Evolutionary conservation across 768 basidiomycete species (phyloP).

Genomic region (Lentinula sp.): DNA sequence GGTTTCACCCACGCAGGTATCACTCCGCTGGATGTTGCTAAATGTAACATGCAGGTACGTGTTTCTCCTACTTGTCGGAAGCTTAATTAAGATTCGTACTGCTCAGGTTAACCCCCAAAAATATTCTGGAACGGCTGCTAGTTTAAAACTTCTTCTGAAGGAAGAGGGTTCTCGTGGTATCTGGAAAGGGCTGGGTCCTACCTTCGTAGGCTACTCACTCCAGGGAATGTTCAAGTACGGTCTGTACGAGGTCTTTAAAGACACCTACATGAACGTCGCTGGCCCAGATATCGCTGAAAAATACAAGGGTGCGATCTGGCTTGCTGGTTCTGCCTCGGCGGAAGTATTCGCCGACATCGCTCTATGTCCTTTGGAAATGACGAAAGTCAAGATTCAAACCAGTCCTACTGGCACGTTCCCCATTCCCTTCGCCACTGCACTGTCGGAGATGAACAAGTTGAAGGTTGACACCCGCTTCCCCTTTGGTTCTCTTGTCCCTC

Average conservation of each 20-base stretch:
- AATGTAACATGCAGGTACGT: constrained; percentile 87
- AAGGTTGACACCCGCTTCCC: constrained; percentile 75
- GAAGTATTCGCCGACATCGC: constrained; percentile 96
- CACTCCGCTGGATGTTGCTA: constrained; percentile 83
- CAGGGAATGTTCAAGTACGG: constrained; percentile 99
- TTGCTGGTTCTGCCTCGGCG: constrained; percentile 89
- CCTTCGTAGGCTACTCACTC: constrained; percentile 87
- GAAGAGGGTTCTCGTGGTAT: constrained; percentile 84
- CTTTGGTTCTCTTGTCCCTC: constrained; percentile 79
- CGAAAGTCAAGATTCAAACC: constrained; percentile 88
- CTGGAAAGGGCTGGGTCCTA: constrained; percentile 94
- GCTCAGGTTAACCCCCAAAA: constrained; percentile 68
- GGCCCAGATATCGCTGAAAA: constrained; percentile 76
- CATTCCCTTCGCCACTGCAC: constrained; percentile 62
- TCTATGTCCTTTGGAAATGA: constrained; percentile 93
- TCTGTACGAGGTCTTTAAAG: constrained; percentile 97
- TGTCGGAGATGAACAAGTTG: constrained; percentile 62
- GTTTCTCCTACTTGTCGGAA: neutral
- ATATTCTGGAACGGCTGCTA: constrained; percentile 60
- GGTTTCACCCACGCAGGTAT: constrained; percentile 86
- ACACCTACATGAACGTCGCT: constrained; percentile 81
- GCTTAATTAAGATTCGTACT: neutral
- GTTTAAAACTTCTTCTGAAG: constrained; percentile 59
- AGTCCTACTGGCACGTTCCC: constrained; percentile 74
- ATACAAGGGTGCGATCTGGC: constrained; percentile 90